phyloP scores from a whole-genome alignment of 2,329 filamentous ascomycete species.

The Cytospora piceae region DNA sequence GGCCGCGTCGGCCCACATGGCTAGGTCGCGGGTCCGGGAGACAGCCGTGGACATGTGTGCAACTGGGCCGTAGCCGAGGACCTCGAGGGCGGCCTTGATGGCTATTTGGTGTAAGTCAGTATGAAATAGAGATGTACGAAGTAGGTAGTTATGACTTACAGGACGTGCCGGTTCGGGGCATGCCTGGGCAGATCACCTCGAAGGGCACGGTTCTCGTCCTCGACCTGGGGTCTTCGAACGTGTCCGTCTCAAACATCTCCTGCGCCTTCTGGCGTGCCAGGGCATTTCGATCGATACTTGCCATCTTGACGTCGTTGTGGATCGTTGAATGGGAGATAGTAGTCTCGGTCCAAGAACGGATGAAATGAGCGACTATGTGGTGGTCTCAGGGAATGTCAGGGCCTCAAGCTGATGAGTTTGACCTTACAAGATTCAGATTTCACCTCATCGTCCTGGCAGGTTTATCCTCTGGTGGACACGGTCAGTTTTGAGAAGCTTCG shows the following conservation, averaged over 20 bases:
- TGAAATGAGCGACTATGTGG: background rate
- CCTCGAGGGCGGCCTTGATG: conserved; percentile 24
- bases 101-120: conserved; percentile 2
- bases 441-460: background rate
- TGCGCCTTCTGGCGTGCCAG: conserved; percentile 21
- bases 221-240: conserved; percentile 22
- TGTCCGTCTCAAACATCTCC: conserved; percentile 25
- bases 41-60: conserved; percentile 27
- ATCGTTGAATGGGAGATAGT: background rate
- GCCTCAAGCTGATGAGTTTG: background rate
- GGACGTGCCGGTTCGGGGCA: conserved; percentile 22
- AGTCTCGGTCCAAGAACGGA: background rate
- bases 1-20: conserved; percentile 23
- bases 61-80: conserved; percentile 23
- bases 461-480: background rate
- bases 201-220: conserved; percentile 20
- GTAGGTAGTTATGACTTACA: background rate
- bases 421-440: background rate
- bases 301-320: conserved; percentile 3
- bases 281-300: conserved; percentile 20
- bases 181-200: conserved; percentile 24
- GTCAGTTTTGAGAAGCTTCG: conserved; percentile 1
- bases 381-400: background rate
- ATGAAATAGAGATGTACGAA: background rate
- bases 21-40: conserved; percentile 22